Percentiles rank a stretch among this genome's conserved stretches.
phyloP scores from a whole-genome alignment of 805 yeast species.

The Lipomyces anomalus region DNA sequence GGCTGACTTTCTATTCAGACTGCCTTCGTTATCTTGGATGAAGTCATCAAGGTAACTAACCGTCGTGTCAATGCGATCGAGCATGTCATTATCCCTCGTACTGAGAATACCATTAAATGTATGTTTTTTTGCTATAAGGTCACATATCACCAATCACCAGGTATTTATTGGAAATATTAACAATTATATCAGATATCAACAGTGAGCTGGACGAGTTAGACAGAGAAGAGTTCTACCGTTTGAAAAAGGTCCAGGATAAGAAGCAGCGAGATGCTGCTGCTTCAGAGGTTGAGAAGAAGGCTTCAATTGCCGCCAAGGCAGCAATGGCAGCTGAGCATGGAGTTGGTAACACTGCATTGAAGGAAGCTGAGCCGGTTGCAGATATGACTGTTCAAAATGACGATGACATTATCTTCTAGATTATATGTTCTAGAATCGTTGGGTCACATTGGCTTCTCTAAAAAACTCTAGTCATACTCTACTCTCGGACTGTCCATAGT shows the following conservation, averaged over 20 bases:
- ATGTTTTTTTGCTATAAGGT: conserved; percentile 4
- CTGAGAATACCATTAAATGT: conserved; percentile 82
- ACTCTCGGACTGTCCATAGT: too few relatives aligned
- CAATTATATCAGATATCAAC: conserved; percentile 55
- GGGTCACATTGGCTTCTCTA: too few relatives aligned
- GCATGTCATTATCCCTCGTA: conserved; percentile 95
- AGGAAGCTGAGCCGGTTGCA: conserved; percentile 15
- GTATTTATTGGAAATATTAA: neutral
- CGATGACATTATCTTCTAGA: conserved; percentile 38
- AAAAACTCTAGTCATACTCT: too few relatives aligned
- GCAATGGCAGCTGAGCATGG: conserved; percentile 30
- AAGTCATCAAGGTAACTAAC: conserved; percentile 94
- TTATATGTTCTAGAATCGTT: too few relatives aligned
- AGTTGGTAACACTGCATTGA: conserved; percentile 32
- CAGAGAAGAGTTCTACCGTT: conserved; percentile 94
- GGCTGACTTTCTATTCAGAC: too few relatives aligned
- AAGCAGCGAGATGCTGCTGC: conserved; percentile 74
- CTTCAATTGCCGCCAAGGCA: conserved; percentile 21
- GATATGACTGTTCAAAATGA: conserved; percentile 40
- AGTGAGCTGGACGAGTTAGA: conserved; percentile 96
- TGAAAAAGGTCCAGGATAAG: conserved; percentile 94
- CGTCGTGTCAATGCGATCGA: conserved; percentile 98
- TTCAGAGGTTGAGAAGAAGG: conserved; percentile 41
- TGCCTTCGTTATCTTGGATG: conserved; percentile 93
- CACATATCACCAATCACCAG: neutral